Conservation (phyloP, 2,329 filamentous ascomycete species). For the Trichoderma hamatum region DNA sequence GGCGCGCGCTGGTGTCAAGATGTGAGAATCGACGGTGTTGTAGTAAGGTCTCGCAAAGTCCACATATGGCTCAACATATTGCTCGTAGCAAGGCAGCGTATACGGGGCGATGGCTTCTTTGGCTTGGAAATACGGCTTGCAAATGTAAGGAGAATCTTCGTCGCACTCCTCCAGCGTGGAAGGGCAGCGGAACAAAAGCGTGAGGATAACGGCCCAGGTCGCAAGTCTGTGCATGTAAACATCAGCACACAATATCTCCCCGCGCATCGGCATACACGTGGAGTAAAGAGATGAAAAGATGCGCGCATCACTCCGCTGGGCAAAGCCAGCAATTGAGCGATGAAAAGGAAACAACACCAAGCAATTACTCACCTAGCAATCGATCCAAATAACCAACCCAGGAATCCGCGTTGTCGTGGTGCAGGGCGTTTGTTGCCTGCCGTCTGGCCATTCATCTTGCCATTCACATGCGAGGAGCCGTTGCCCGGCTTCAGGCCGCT, state of each 20-base stretch:
- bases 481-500: constrained; percentile 43
- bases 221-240: constrained; percentile 58
- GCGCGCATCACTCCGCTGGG: not conserved
- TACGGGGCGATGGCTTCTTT: constrained; percentile 69
- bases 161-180: constrained; percentile 67
- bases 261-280: not conserved
- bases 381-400: constrained; percentile 49
- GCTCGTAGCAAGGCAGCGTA: constrained; percentile 80
- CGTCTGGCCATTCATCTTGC: constrained; percentile 39
- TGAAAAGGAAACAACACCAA: not conserved
- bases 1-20: constrained; percentile 69
- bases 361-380: constrained; percentile 54
- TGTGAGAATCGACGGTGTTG: constrained; percentile 58
- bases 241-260: constrained; percentile 5
- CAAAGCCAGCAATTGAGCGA: constrained; percentile 7
- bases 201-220: constrained; percentile 85
- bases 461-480: constrained; percentile 44
- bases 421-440: constrained; percentile 31
- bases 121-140: constrained; percentile 77
- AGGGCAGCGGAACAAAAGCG: constrained; percentile 81
- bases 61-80: constrained; percentile 83
- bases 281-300: not conserved
- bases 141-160: constrained; percentile 73
- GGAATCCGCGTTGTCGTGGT: constrained; percentile 36
- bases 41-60: constrained; percentile 78